These are phyloP conservation scores for Metschnikowia sp. DNA, from an alignment of 805 yeast species.

Conservation along the genomic window DNA sequence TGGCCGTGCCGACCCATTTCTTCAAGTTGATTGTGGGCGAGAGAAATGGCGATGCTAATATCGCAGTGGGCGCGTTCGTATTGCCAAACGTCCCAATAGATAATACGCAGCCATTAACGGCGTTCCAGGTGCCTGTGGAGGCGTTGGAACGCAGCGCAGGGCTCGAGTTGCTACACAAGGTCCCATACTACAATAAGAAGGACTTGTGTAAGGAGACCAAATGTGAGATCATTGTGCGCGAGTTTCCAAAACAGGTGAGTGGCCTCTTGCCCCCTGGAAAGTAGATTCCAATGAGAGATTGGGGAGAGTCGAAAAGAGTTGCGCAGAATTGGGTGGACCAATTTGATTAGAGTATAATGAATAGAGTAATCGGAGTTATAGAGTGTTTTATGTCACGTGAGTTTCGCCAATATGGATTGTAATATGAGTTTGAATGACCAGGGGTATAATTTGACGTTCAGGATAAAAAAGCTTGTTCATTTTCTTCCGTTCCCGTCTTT, in stretches of 20 bases:
- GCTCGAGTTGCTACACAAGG: slow-evolving; percentile 67
- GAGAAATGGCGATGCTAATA: slow-evolving; percentile 37
- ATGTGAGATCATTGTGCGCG: slow-evolving; percentile 80
- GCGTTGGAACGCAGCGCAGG: slow-evolving; percentile 89
- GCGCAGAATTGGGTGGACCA: too few relatives aligned
- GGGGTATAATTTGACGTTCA: too few relatives aligned
- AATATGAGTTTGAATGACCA: too few relatives aligned
- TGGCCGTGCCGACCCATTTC: slow-evolving; percentile 97
- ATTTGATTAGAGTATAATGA: too few relatives aligned
- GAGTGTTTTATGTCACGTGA: too few relatives aligned
- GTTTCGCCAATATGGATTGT: too few relatives aligned
- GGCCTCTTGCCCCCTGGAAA: slow-evolving; percentile 6
- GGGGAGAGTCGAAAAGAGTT: too few relatives aligned
- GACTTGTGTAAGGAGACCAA: slow-evolving; percentile 75
- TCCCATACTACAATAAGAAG: slow-evolving; percentile 53
- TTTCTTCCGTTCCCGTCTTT: too few relatives aligned
- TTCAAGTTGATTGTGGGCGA: slow-evolving; percentile 90
- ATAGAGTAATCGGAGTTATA: not conserved
- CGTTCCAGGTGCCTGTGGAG: slow-evolving; percentile 84
- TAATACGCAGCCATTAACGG: slow-evolving; percentile 65
- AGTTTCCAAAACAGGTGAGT: slow-evolving; percentile 53
- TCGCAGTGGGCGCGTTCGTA: slow-evolving; percentile 89
- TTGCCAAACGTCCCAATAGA: slow-evolving; percentile 81
- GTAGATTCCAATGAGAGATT: not conserved
- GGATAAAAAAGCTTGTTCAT: too few relatives aligned